Evolutionary conservation across 768 basidiomycete genomes (phyloP).

Genomic region (Dendrothele bispora): DNA sequence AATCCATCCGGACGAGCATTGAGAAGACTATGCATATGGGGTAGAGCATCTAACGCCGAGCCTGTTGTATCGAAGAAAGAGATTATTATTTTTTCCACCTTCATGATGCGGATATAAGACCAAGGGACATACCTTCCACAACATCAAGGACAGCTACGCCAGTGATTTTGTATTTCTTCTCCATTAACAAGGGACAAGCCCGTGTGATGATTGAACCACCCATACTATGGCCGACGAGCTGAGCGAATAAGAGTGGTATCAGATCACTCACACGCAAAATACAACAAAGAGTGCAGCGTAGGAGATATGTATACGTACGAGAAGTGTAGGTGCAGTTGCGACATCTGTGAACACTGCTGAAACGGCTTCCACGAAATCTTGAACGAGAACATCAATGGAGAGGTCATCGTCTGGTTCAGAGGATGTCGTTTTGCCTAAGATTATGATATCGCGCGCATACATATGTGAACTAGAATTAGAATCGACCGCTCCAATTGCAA

Average conservation of each 20-base stretch:
- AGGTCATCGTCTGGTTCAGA: conserved; percentile 47
- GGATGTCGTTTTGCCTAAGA: conserved; percentile 30
- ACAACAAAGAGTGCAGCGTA: conserved; percentile 1
- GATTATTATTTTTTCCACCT: neutral
- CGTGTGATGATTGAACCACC: conserved; percentile 88
- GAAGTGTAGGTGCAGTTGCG: conserved; percentile 60
- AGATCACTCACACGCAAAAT: neutral
- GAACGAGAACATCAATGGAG: conserved; percentile 67
- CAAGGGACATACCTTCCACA: conserved; percentile 70
- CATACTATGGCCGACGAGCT: conserved; percentile 96
- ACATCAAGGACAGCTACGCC: conserved; percentile 86
- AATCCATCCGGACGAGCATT: conserved; percentile 87
- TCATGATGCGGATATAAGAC: neutral
- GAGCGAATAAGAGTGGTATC: neutral
- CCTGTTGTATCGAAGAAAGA: conserved; percentile 42
- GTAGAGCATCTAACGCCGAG: conserved; percentile 89
- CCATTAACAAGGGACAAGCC: conserved; percentile 64
- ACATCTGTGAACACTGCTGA: conserved; percentile 69
- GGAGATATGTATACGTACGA: conserved; percentile 51
- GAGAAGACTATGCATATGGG: conserved; percentile 87
- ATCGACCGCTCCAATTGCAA: conserved; percentile 1
- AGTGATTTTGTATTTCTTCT: conserved; percentile 65
- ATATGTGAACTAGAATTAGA: neutral
- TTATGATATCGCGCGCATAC: conserved; percentile 62
- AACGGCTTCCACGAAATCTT: conserved; percentile 74